phyloP scores from a whole-genome alignment of 2,329 filamentous ascomycete species.

The Colletotrichum godetiae region DNA sequence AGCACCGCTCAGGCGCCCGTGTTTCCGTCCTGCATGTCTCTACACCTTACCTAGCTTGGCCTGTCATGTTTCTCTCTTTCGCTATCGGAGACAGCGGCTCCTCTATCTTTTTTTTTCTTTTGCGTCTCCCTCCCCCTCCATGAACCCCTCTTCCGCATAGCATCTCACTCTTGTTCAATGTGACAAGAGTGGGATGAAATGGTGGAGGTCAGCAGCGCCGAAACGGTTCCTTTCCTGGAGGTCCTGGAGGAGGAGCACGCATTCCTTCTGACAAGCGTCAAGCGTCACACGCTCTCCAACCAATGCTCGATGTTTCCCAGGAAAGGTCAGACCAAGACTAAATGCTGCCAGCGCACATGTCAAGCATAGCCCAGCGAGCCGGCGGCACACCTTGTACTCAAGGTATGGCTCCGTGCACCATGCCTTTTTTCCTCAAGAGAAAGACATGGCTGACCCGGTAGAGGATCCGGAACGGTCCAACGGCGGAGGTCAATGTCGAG shows the following conservation, averaged over 20 bases:
- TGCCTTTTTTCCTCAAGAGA: conserved; percentile 7
- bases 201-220: conserved; percentile 28
- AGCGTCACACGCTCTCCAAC: conserved; percentile 6
- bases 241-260: conserved; percentile 4
- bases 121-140: background rate
- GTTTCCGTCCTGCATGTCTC: conserved; percentile 29
- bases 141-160: conserved; percentile 6
- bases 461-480: conserved; percentile 21
- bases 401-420: conserved; percentile 31
- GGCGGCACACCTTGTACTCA: conserved; percentile 24
- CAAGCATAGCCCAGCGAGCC: conserved; percentile 30
- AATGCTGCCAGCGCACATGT: conserved; percentile 29
- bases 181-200: background rate
- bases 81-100: conserved; percentile 3
- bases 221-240: conserved; percentile 5
- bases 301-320: conserved; percentile 24
- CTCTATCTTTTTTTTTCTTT: background rate
- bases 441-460: conserved; percentile 24
- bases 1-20: conserved; percentile 28
- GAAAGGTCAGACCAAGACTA: conserved; percentile 18
- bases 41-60: conserved; percentile 11
- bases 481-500: conserved; percentile 34
- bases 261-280: conserved; percentile 31
- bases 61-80: conserved; percentile 19
- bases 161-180: background rate